These are phyloP conservation scores for Globisporangium okanoganense DNA, from an alignment of 352 stramenopile genomes.

Conservation along the genomic window DNA sequence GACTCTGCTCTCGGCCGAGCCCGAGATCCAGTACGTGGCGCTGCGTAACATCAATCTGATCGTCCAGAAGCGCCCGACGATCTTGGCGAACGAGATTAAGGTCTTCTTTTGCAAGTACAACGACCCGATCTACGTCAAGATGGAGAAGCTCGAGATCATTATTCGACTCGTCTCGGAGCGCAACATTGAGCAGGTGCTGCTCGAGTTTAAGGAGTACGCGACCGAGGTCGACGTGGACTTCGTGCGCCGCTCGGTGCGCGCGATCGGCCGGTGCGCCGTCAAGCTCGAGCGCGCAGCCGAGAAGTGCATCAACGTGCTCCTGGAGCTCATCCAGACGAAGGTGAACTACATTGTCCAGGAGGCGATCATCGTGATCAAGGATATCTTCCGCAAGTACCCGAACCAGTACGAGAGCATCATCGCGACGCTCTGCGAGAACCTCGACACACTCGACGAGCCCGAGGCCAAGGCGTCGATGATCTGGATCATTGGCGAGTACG, in stretches of 20 bases:
- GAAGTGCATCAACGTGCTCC: constrained; percentile 98
- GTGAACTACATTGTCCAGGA: constrained; percentile 99
- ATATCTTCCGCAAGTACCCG: constrained; percentile 99
- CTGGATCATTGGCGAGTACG: constrained; percentile 99
- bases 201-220: constrained; percentile 99
- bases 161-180: constrained; percentile 97
- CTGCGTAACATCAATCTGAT: constrained; percentile 99
- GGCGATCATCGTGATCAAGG: constrained; percentile 99
- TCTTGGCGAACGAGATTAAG: constrained; percentile 95
- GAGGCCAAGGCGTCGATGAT: constrained; percentile 99
- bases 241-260: constrained; percentile 95
- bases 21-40: constrained; percentile 99
- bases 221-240: constrained; percentile 99
- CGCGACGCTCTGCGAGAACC: constrained; percentile 97
- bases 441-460: constrained; percentile 99
- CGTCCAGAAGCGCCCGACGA: constrained; percentile 96
- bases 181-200: constrained; percentile 98
- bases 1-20: constrained; percentile 96
- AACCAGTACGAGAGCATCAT: constrained; percentile 99
- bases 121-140: constrained; percentile 95
- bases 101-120: constrained; percentile 99
- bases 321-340: constrained; percentile 99
- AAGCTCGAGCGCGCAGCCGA: constrained; percentile 97
- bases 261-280: constrained; percentile 97
- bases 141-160: constrained; percentile 99